Conservation (phyloP, 1,139 yeast species). For the Zygosaccharomyces pseudobailii region DNA sequence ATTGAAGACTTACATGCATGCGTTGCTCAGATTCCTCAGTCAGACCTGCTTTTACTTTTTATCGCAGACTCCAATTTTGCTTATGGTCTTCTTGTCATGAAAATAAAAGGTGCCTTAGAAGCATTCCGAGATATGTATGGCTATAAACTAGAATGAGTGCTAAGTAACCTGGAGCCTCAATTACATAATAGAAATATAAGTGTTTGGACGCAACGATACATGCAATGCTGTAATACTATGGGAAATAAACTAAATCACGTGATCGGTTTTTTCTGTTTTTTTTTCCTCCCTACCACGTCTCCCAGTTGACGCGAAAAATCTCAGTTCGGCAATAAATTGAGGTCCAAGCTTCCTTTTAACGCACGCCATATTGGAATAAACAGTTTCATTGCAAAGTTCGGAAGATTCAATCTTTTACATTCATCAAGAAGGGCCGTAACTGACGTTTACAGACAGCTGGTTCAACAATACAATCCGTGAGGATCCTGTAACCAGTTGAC, state of each 20-base stretch:
- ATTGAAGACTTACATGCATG: constrained; percentile 32
- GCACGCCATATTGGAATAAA: neutral
- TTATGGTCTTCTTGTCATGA: constrained; percentile 29
- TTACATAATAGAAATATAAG: neutral
- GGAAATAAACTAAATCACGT: neutral
- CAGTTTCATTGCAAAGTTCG: neutral
- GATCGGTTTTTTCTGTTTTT: neutral
- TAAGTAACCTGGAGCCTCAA: neutral
- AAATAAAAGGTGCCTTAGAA: constrained; percentile 23
- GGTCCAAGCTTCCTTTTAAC: neutral
- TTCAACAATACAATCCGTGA: neutral
- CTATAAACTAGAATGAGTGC: constrained; percentile 23
- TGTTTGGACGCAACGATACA: neutral
- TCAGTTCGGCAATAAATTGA: neutral
- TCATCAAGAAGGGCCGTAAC: neutral
- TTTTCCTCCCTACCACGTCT: neutral
- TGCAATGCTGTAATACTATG: neutral
- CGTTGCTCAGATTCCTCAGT: constrained; percentile 28
- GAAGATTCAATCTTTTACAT: neutral
- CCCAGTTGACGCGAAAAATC: neutral
- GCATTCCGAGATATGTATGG: constrained; percentile 24
- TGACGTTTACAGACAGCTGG: neutral
- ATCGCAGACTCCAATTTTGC: constrained; percentile 25
- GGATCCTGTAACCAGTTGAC: constrained; percentile 10
- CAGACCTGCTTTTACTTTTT: constrained; percentile 27